phyloP scores from a whole-genome alignment of 2,329 filamentous ascomycete genomes.

The Harringtonia aguacate region DNA sequence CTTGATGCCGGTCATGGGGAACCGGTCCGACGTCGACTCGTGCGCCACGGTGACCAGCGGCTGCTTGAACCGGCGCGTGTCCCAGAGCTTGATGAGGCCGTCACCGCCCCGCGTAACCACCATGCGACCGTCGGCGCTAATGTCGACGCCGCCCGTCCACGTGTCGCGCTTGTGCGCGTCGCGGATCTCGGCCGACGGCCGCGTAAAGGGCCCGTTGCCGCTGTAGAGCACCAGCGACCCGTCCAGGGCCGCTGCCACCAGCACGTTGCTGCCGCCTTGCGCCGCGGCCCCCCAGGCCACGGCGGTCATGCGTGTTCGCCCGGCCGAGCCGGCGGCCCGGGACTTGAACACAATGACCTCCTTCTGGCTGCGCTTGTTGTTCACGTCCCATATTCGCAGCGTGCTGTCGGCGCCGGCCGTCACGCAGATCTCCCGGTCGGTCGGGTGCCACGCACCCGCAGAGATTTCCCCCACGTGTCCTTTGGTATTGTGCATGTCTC shows the following conservation, averaged over 20 bases:
- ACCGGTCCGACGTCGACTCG: constrained; percentile 72
- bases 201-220: constrained; percentile 74
- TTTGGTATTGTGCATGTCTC: constrained; percentile 96
- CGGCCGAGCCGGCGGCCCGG: constrained; percentile 74
- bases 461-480: constrained; percentile 91
- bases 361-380: constrained; percentile 79
- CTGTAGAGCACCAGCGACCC: constrained; percentile 87
- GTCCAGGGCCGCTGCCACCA: constrained; percentile 77
- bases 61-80: constrained; percentile 88
- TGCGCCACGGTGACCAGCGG: constrained; percentile 74
- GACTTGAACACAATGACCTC: constrained; percentile 96
- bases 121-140: constrained; percentile 83
- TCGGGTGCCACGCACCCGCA: constrained; percentile 83
- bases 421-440: constrained; percentile 71
- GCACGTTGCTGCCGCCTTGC: constrained; percentile 59
- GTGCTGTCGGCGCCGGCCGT: constrained; percentile 95
- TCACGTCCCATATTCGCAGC: constrained; percentile 92
- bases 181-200: constrained; percentile 72
- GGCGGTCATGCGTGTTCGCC: constrained; percentile 86
- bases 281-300: constrained; percentile 73
- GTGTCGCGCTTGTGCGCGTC: constrained; percentile 74
- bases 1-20: constrained; percentile 74
- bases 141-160: constrained; percentile 86
- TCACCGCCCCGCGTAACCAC: constrained; percentile 87
- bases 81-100: constrained; percentile 90